Percentiles rank a stretch among this genome's conserved stretches.
These are phyloP conservation scores for Erythrophleum fordii DNA, from an alignment of 306 rosid species.

Conservation along the genomic window DNA sequence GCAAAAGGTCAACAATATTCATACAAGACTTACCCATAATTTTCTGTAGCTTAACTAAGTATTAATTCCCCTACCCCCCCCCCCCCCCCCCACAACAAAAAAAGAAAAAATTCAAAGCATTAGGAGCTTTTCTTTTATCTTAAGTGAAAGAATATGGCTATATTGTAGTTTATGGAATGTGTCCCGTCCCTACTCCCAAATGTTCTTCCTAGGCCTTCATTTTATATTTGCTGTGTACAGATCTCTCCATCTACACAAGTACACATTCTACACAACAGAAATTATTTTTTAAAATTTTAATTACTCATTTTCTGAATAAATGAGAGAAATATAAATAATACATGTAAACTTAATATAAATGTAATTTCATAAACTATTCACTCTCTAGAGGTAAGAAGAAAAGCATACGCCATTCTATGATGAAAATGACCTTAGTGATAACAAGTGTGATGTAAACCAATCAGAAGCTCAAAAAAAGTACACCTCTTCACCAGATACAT, in stretches of 20 bases:
- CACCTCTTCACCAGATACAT: slow-evolving; percentile 99
- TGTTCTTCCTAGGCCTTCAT: slow-evolving; percentile 3
- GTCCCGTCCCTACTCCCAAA: neutral
- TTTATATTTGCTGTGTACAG: slow-evolving; percentile 4
- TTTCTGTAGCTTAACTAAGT: neutral
- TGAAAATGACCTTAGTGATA: slow-evolving; percentile 14
- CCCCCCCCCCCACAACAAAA: too few species aligned
- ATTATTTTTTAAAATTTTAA: neutral
- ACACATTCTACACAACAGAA: neutral
- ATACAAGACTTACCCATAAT: neutral
- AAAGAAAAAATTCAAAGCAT: neutral
- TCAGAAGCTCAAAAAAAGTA: slow-evolving; percentile 36
- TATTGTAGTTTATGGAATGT: neutral
- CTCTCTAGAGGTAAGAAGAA: neutral
- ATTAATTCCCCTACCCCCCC: neutral
- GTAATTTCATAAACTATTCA: slow-evolving; percentile 6
- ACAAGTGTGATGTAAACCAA: slow-evolving; percentile 17
- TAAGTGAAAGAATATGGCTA: neutral
- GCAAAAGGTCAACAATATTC: neutral
- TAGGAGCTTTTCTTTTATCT: neutral
- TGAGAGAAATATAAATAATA: slow-evolving; percentile 2
- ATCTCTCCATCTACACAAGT: neutral
- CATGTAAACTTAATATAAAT: neutral
- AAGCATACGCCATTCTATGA: neutral
- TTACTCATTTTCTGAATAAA: neutral